phyloP scores from a whole-genome alignment of 2,329 filamentous ascomycete genomes.

The Didymosphaeria variabile region DNA sequence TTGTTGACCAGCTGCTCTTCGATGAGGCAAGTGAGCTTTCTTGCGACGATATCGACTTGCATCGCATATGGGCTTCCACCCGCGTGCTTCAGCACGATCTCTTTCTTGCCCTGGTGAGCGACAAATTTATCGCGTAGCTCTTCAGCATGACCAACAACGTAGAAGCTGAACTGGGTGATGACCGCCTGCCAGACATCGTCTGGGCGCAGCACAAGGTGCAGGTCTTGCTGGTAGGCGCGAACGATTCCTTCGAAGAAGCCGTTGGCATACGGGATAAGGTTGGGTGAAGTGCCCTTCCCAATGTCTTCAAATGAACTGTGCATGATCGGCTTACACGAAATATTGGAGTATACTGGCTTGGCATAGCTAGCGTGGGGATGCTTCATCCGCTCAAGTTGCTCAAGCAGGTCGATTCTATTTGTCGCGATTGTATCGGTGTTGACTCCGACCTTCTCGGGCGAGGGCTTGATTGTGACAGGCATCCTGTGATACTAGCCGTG shows the following conservation, averaged over 20 bases:
- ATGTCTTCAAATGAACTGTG: too few relatives aligned
- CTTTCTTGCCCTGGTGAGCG: constrained; percentile 24
- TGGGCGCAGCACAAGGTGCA: constrained; percentile 34
- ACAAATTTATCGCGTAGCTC: too few relatives aligned
- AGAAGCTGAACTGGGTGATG: constrained; percentile 35
- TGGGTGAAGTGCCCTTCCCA: too few relatives aligned
- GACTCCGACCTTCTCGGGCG: too few relatives aligned
- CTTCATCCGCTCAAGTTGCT: too few relatives aligned
- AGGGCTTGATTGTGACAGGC: too few relatives aligned
- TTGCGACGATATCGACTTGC: background rate
- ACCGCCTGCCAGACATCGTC: constrained; percentile 41
- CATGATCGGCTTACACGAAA: too few relatives aligned
- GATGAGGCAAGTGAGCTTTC: background rate
- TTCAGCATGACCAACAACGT: constrained; percentile 35
- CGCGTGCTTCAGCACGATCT: background rate
- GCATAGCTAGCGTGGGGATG: too few relatives aligned
- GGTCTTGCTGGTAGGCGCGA: constrained; percentile 29
- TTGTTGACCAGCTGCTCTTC: constrained; percentile 1
- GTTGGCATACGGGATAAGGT: constrained; percentile 16
- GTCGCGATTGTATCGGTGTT: too few relatives aligned
- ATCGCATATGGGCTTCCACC: background rate
- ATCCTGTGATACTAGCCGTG: too few relatives aligned
- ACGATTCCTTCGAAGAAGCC: constrained; percentile 28
- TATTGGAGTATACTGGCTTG: too few relatives aligned
- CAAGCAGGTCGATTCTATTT: too few relatives aligned